Evolutionary conservation across 2,329 filamentous ascomycete genomes (phyloP).

Genomic region (Huntiella moniliformis): DNA sequence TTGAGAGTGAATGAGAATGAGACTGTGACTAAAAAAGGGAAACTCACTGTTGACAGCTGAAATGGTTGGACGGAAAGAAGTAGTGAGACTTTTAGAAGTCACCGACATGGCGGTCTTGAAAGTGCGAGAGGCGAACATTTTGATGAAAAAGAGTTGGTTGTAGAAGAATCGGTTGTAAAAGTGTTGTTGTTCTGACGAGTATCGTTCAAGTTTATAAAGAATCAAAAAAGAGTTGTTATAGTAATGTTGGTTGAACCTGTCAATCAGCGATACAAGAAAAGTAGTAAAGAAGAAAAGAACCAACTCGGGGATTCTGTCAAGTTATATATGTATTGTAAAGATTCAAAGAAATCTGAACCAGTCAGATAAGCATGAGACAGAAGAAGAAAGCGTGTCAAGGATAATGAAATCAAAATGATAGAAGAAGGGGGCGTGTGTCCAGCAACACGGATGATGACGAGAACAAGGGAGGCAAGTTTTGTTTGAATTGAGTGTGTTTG

Average conservation of each 20-base stretch:
- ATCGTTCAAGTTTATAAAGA: background rate
- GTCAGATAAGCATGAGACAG: constrained; percentile 1
- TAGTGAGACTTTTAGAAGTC: background rate
- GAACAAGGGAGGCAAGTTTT: no score
- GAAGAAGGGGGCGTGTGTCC: no score
- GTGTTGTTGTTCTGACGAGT: no score
- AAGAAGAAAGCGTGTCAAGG: background rate
- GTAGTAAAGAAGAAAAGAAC: no score
- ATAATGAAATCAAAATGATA: no score
- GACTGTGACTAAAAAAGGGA: background rate
- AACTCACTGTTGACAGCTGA: constrained; percentile 1
- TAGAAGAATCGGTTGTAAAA: background rate
- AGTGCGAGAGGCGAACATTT: constrained; percentile 9
- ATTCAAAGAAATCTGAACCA: background rate
- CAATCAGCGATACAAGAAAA: no score
- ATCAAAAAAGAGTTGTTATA: background rate
- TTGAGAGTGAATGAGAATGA: background rate
- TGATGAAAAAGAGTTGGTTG: background rate
- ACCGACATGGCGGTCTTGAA: constrained; percentile 6
- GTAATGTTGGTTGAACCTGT: no score
- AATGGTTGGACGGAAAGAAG: background rate
- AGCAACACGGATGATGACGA: no score
- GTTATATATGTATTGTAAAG: background rate
- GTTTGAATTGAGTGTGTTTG: no score
- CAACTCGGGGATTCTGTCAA: background rate